Conservation (phyloP, 202 grass and related monocot genomes). For the Bolboschoenoplectus hybrid region DNA sequence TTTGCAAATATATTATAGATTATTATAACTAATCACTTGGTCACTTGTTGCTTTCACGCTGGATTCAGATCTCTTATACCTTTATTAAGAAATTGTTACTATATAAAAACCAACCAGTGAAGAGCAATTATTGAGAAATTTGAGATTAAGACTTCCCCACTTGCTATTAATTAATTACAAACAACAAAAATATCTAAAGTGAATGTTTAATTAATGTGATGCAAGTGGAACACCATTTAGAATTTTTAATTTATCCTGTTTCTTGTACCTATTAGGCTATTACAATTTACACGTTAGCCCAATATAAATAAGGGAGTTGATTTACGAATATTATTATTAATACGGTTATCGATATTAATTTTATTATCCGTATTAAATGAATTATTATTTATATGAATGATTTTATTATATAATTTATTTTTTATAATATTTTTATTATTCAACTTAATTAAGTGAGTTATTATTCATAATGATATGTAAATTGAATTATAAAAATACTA, state of each 20-base stretch:
- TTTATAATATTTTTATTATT: no score
- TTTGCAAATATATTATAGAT: background rate
- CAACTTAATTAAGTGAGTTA: no score
- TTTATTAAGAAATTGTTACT: background rate
- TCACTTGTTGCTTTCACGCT: constrained; percentile 27
- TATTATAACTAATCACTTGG: background rate
- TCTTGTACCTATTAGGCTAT: background rate
- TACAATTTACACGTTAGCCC: background rate
- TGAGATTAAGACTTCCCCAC: background rate
- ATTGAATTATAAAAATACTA: no score
- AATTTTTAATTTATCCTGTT: background rate
- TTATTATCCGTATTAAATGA: no score
- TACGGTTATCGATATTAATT: no score
- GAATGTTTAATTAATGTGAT: no score
- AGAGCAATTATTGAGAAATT: background rate
- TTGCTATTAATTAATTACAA: background rate
- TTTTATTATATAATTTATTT: no score
- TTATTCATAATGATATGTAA: no score
- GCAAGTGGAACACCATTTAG: background rate
- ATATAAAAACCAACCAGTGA: background rate
- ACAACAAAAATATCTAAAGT: background rate
- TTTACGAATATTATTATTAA: no score
- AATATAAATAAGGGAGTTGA: background rate
- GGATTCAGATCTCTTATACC: background rate
- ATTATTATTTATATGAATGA: no score